These are phyloP conservation scores for Cyanidiococcus yangmingshanensis DNA, from an alignment of 23 red algal genomes.

Conservation along the genomic window DNA sequence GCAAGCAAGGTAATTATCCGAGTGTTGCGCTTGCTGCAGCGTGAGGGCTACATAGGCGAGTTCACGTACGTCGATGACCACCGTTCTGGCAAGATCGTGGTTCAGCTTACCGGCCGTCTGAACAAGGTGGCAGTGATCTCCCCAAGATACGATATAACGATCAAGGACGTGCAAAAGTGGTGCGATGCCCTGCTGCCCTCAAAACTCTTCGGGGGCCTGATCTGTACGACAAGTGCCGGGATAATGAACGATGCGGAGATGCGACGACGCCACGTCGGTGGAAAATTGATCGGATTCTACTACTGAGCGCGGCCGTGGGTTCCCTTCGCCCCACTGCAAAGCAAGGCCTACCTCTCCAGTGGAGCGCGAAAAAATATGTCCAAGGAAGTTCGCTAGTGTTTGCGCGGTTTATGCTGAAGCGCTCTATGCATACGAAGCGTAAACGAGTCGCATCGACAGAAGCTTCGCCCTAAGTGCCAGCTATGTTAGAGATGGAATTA, in stretches of 20 bases:
- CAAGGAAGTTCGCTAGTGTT: no score
- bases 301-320: slow-evolving; percentile 38
- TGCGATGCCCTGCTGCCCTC: slow-evolving; percentile 72
- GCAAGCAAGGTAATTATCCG: slow-evolving; percentile 89
- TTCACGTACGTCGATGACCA: slow-evolving; percentile 94
- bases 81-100: slow-evolving; percentile 83
- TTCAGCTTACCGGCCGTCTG: slow-evolving; percentile 90
- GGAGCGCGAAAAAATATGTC: no score
- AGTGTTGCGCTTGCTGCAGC: slow-evolving; percentile 92
- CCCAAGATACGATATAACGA: slow-evolving; percentile 69
- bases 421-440: no score
- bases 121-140: slow-evolving; percentile 97
- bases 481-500: background rate
- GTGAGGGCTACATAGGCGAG: slow-evolving; percentile 86
- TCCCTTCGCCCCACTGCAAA: no score
- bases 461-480: no score
- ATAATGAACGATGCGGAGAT: slow-evolving; percentile 94
- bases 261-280: slow-evolving; percentile 77
- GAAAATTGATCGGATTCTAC: slow-evolving; percentile 91
- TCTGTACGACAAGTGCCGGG: slow-evolving; percentile 78
- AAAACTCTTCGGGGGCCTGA: slow-evolving; percentile 83
- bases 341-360: no score
- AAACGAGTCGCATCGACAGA: no score
- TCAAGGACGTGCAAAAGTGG: slow-evolving; percentile 89
- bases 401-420: no score